phyloP scores from a whole-genome alignment of 2,329 filamentous ascomycete genomes.

The Chrysoporthe deuterocubensis region DNA sequence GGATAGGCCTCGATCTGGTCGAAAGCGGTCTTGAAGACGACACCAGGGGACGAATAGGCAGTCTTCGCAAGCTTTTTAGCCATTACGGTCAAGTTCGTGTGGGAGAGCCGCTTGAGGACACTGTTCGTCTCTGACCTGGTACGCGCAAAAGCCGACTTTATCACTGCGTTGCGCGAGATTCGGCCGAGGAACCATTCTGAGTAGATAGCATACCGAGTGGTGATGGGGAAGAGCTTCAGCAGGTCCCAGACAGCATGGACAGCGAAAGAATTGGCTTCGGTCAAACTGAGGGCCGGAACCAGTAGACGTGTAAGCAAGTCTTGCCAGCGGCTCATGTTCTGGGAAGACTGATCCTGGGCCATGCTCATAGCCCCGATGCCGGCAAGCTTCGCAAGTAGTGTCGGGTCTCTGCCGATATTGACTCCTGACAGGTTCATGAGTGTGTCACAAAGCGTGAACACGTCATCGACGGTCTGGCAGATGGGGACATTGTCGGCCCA shows the following conservation, averaged over 20 bases:
- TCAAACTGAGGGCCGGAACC: conserved; percentile 86
- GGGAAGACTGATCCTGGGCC: conserved; percentile 67
- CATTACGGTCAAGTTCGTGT: conserved; percentile 85
- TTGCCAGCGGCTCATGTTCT: conserved; percentile 80
- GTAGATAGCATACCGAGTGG: conserved; percentile 84
- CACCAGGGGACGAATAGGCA: conserved; percentile 86
- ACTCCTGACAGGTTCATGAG: conserved; percentile 85
- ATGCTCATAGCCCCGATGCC: conserved; percentile 82
- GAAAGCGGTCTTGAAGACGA: conserved; percentile 88
- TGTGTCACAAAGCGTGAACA: conserved; percentile 84
- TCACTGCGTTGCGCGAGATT: conserved; percentile 75
- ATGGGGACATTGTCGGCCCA: conserved; percentile 93
- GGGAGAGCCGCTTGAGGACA: conserved; percentile 86
- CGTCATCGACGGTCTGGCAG: conserved; percentile 87
- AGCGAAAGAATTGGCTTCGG: conserved; percentile 79
- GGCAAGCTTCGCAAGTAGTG: conserved; percentile 79
- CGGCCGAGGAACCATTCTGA: conserved; percentile 88
- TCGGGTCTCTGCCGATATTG: conserved; percentile 83
- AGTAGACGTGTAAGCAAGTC: conserved; percentile 81
- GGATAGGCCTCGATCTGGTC: conserved; percentile 92
- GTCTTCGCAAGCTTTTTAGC: conserved; percentile 88
- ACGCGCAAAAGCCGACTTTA: conserved; percentile 77
- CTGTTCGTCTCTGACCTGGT: conserved; percentile 80
- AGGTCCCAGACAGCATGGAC: conserved; percentile 88
- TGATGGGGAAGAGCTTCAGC: conserved; percentile 75